A percentile compares a stretch with the other conserved stretches of the same genome.
These are phyloP conservation scores for Jackrogersella minutella DNA, from an alignment of 495 filamentous ascomycete species.

Conservation along the genomic window DNA sequence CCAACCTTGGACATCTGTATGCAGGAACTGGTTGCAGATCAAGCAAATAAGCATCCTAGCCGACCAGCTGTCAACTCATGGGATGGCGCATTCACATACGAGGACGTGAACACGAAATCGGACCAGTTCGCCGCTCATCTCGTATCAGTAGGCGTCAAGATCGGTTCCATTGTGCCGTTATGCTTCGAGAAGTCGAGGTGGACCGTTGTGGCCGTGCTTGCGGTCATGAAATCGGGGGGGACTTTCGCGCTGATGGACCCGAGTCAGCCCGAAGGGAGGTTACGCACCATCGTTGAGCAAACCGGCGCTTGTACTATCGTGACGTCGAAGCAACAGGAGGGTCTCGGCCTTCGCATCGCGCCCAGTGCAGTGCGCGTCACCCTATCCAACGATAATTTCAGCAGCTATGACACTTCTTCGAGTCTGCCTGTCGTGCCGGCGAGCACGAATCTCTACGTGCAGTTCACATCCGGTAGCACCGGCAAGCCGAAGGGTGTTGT, in stretches of 20 bases:
- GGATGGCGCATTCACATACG: slow-evolving; percentile 68
- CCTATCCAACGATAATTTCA: slow-evolving; percentile 26
- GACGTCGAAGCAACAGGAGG: slow-evolving; percentile 56
- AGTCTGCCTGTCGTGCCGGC: slow-evolving; percentile 41
- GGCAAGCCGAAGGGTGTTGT: slow-evolving; percentile 58
- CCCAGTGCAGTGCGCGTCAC: slow-evolving; percentile 38
- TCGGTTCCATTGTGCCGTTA: slow-evolving; percentile 58
- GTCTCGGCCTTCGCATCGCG: slow-evolving; percentile 43
- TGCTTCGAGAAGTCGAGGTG: slow-evolving; percentile 65
- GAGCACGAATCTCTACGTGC: slow-evolving; percentile 49
- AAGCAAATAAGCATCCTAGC: slow-evolving; percentile 38
- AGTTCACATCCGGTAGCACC: slow-evolving; percentile 60
- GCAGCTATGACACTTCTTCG: slow-evolving; percentile 7
- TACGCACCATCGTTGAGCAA: slow-evolving; percentile 62
- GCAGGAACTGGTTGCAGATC: slow-evolving; percentile 51
- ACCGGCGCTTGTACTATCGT: slow-evolving; percentile 58
- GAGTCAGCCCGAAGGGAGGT: slow-evolving; percentile 56
- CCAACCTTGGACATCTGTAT: slow-evolving; percentile 48
- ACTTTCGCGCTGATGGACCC: slow-evolving; percentile 53
- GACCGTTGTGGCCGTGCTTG: slow-evolving; percentile 61
- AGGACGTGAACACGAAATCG: slow-evolving; percentile 59
- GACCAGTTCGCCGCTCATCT: slow-evolving; percentile 58
- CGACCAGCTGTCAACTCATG: slow-evolving; percentile 55
- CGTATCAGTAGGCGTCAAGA: slow-evolving; percentile 51
- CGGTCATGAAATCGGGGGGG: slow-evolving; percentile 62